Evolutionary conservation across 1,284 basidiomycete species (phyloP), one percentile per base, ranked within the genome.

Genomic region (Tremellales sp.): DNA sequence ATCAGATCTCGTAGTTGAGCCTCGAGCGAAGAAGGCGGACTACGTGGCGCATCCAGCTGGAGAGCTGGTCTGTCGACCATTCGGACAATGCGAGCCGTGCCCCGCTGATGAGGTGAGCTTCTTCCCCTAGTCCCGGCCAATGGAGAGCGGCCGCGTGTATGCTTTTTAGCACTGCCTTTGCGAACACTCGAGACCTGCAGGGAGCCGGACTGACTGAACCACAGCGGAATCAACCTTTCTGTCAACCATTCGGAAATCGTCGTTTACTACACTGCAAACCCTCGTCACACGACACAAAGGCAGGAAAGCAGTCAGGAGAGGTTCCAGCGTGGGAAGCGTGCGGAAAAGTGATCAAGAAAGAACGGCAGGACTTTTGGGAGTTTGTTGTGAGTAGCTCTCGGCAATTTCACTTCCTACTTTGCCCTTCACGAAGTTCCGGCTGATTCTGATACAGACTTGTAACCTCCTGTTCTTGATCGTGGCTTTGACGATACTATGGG

Each of bases 161-260:
- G n/a, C 12, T 12, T 25, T 19, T 40, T n/a, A 6, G n/a, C n/a
- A n/a, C n/a, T n/a, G n/a, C n/a, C n/a, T n/a, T n/a, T n/a, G n/a
- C n/a, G n/a, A n/a, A n/a, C n/a, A n/a, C n/a, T n/a, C n/a, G n/a
- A n/a, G n/a, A n/a, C n/a, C n/a, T n/a, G n/a, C n/a, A n/a, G n/a
- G n/a, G n/a, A n/a, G n/a, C n/a, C n/a, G n/a, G n/a, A n/a, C n/a
- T 37, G 36, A 23, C 42, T 35, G 31, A 49, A 24, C 8, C 25
- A 4, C 58, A 92, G 89, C 77, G 87, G 22, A 76, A 83, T 58
- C 82, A 91, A 75, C 89, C 89, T 1, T 93, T 87, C 72, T 94
- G 89, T 72, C 82, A 87, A 64, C 89, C 90, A 5, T 93, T 90
- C 65, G 89, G 90, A 39, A 92, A 91, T 72, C 82, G 90, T 29